Base-by-base conservation (phyloP, 306 rosid species). In the Cicer arietinum region DNA sequence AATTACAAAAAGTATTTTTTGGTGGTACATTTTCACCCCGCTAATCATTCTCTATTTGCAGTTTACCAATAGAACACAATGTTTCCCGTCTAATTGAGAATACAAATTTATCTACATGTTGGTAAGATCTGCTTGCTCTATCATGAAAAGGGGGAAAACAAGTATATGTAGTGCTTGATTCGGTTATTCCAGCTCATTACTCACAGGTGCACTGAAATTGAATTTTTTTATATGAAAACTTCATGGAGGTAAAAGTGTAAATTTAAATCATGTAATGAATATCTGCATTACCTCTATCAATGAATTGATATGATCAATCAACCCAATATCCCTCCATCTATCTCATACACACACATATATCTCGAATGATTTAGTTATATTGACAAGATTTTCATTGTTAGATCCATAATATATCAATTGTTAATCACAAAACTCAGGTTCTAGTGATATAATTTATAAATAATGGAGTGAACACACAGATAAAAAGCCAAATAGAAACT, bases 321-420 rank as follows among this genome's bases (percentile, higher is more conserved):
- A 63, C 46, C 62, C 13, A 51, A 17, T n/a, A 22, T 50, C 73
- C 47, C 13, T 62, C 67, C 50, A 64, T 48, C 56, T 53, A 64
- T 48, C 56, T 53, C 12, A 10, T 43, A 14, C 5, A 39, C 30
- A 52, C 48, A 35, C 60, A 46, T 4, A 54, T n/a, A 44, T 65
- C 75, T 66, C 47, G 62, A 44, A 44, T 35, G 25, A 79, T 40
- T 66, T 37, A 58, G 41, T 68, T 9, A 67, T 74, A 48, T 67
- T 57, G 16, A 73, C 51, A 59, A 74, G 58, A 58, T 73, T 30
- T 73, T 66, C 20, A 56, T 41, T 45, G 61, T 56, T 73, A 11
- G 45, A 5, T 35, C 50, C 40, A 71, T 73, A 40, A 52, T 45
- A 52, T 40, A 50, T 50, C 42, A 12, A 59, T 3, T 47, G 45